phyloP scores from a whole-genome alignment of 306 rosid genomes.

The Parietaria judaica region DNA sequence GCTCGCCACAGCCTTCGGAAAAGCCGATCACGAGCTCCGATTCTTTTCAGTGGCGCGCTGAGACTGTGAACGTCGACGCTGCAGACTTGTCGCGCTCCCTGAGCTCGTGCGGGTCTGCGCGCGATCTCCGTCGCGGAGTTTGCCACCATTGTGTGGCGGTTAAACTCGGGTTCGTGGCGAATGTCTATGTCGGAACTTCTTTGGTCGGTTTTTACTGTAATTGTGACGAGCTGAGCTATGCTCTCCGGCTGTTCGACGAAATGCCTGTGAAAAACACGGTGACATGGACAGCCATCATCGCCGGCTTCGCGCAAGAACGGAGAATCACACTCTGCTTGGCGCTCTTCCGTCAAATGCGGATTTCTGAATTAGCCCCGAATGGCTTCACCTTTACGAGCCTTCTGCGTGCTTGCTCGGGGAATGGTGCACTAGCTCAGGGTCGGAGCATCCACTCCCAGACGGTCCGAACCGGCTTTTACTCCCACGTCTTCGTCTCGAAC shows the following conservation, averaged over 20 bases:
- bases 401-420: slow-evolving; percentile 68
- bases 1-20: slow-evolving; percentile 5
- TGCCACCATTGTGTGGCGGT: slow-evolving; percentile 64
- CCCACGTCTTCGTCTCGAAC: slow-evolving; percentile 42
- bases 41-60: slow-evolving; percentile 15
- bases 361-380: slow-evolving; percentile 36
- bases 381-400: slow-evolving; percentile 59
- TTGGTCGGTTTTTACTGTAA: slow-evolving; percentile 55
- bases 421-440: slow-evolving; percentile 82
- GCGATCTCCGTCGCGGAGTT: slow-evolving; percentile 47
- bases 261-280: slow-evolving; percentile 73
- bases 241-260: slow-evolving; percentile 49
- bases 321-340: slow-evolving; percentile 46
- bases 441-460: slow-evolving; percentile 57
- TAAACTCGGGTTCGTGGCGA: slow-evolving; percentile 45
- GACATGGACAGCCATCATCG: slow-evolving; percentile 69
- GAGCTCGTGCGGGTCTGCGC: slow-evolving; percentile 44
- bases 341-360: slow-evolving; percentile 52
- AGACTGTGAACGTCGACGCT: slow-evolving; percentile 31
- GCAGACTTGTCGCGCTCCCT: slow-evolving; percentile 42
- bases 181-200: slow-evolving; percentile 73
- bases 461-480: slow-evolving; percentile 49
- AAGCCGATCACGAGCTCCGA: slow-evolving; percentile 18
- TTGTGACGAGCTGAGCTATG: slow-evolving; percentile 42
- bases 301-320: slow-evolving; percentile 73